These are phyloP conservation scores for Colletotrichum tropicale DNA, from an alignment of 2,329 filamentous ascomycete species.

Conservation along the genomic window DNA sequence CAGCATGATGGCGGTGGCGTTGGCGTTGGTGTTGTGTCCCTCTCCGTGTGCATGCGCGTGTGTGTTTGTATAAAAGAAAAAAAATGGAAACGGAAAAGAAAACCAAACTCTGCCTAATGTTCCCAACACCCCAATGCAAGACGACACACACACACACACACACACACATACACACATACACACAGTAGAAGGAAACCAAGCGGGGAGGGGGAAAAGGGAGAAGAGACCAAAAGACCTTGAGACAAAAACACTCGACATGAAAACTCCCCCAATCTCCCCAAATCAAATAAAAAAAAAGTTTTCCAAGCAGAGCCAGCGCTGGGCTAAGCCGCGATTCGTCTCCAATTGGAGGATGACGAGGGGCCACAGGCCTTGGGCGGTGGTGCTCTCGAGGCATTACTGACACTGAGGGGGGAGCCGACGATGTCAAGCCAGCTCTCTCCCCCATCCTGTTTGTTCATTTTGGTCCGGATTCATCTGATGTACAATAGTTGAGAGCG, in stretches of 20 bases:
- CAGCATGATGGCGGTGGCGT: slow-evolving; percentile 2
- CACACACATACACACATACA: neutral
- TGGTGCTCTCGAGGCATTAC: neutral
- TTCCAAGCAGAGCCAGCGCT: neutral
- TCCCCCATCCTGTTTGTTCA: slow-evolving; percentile 3
- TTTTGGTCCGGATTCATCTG: neutral
- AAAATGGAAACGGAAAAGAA: neutral
- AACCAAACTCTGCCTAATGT: neutral
- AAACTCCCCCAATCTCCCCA: neutral
- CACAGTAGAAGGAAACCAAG: neutral
- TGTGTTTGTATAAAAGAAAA: neutral
- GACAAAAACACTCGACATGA: neutral
- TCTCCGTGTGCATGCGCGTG: neutral
- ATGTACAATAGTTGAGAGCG: neutral
- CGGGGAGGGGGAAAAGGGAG: neutral
- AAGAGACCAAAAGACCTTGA: neutral
- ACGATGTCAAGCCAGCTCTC: neutral
- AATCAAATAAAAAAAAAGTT: neutral
- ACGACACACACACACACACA: neutral
- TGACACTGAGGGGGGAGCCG: neutral
- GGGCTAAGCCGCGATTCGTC: neutral
- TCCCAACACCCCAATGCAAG: slow-evolving; percentile 6
- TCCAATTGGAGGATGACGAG: neutral
- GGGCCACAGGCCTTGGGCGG: neutral
- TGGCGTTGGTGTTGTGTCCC: neutral